A percentile compares a stretch with the other conserved stretches of the same genome.
These are phyloP conservation scores for Nitzschia putrida DNA, from an alignment of 108 stramenopile species.

Conservation along the genomic window DNA sequence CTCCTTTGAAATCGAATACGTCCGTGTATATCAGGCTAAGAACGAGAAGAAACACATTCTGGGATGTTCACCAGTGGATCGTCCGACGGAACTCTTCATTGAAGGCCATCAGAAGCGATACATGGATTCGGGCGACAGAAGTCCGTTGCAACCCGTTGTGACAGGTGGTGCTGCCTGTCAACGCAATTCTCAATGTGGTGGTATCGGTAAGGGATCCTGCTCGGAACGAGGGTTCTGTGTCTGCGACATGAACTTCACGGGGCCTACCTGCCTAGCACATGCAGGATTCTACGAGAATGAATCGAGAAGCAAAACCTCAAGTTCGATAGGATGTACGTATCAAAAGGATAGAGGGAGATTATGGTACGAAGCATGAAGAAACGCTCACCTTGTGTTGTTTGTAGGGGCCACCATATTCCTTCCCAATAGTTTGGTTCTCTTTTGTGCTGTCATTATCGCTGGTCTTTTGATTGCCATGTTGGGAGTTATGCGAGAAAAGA, in stretches of 20 bases:
- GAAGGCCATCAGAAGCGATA: slow-evolving; percentile 81
- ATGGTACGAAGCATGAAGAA: neutral
- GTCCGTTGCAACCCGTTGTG: slow-evolving; percentile 57
- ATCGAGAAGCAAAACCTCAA: slow-evolving; percentile 12
- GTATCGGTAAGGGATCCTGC: slow-evolving; percentile 49
- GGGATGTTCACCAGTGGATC: slow-evolving; percentile 78
- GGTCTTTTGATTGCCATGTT: slow-evolving; percentile 20
- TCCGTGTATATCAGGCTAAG: slow-evolving; percentile 83
- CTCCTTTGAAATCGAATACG: slow-evolving; percentile 84
- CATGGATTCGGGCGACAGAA: slow-evolving; percentile 66
- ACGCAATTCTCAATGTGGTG: slow-evolving; percentile 55
- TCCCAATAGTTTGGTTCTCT: slow-evolving; percentile 28
- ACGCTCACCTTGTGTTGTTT: neutral
- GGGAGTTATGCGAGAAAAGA: slow-evolving; percentile 11
- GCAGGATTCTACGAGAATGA: slow-evolving; percentile 60
- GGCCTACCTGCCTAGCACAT: slow-evolving; percentile 74
- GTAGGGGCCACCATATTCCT: slow-evolving; percentile 23
- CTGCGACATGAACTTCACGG: slow-evolving; percentile 61
- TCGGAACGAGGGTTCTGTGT: slow-evolving; percentile 46
- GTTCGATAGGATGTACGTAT: slow-evolving; percentile 40
- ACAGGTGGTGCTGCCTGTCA: slow-evolving; percentile 68
- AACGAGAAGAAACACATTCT: slow-evolving; percentile 73
- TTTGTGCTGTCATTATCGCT: slow-evolving; percentile 14
- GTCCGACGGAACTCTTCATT: slow-evolving; percentile 84
- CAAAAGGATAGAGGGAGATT: neutral